Evolutionary conservation across 306 rosid species (phyloP).

Genomic region (Trichosanthes cucumerina): DNA sequence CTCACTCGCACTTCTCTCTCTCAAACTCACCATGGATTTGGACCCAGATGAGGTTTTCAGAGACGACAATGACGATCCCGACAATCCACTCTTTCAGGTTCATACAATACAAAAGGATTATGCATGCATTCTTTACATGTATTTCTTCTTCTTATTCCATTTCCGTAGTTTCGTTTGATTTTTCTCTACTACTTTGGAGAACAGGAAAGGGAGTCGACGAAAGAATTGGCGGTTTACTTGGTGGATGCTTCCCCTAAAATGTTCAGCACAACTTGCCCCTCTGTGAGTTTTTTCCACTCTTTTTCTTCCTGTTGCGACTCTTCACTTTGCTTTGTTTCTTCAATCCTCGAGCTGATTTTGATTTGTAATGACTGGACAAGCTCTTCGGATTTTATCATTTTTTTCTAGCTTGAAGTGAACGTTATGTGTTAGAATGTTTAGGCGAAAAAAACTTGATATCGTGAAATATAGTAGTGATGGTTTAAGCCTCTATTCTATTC

Average conservation of each 20-base stretch:
- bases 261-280: slow-evolving; percentile 42
- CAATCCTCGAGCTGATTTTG: neutral
- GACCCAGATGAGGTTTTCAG: slow-evolving; percentile 78
- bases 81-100: slow-evolving; percentile 31
- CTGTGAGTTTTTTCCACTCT: slow-evolving; percentile 26
- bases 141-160: neutral
- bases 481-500: neutral
- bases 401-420: neutral
- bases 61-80: slow-evolving; percentile 73
- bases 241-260: slow-evolving; percentile 93
- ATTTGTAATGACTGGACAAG: neutral
- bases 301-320: neutral
- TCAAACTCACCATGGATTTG: slow-evolving; percentile 33
- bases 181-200: neutral
- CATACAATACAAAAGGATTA: neutral
- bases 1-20: neutral
- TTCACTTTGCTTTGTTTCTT: neutral
- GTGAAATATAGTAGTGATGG: neutral
- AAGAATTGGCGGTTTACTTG: slow-evolving; percentile 59
- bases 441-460: neutral
- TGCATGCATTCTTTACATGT: neutral
- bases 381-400: neutral
- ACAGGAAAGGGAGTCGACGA: slow-evolving; percentile 52
- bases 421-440: neutral
- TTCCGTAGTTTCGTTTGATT: neutral